These are phyloP conservation scores for Elsinoe australis DNA, from an alignment of 2,329 filamentous ascomycete genomes.

Conservation along the genomic window DNA sequence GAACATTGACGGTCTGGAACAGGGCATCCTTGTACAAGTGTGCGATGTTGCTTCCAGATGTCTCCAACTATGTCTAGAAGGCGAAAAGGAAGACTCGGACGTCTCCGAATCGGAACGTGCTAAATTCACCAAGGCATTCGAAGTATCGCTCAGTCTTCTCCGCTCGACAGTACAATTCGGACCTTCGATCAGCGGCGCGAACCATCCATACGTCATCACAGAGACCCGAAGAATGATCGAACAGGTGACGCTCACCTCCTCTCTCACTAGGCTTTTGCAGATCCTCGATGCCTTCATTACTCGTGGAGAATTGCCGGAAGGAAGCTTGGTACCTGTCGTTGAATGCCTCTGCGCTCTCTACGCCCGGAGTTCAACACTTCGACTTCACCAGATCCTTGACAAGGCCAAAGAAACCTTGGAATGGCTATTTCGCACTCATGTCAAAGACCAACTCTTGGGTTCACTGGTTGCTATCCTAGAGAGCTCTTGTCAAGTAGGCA, in stretches of 20 bases:
- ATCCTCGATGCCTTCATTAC: constrained; percentile 16
- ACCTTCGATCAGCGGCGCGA: constrained; percentile 9
- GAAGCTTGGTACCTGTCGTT: constrained; percentile 6
- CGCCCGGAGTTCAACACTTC: background rate
- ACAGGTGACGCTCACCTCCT: background rate
- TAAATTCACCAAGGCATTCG: background rate
- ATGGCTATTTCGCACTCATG: constrained; percentile 19
- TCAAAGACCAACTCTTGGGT: constrained; percentile 18
- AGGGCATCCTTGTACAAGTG: constrained; percentile 1
- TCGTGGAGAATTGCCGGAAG: constrained; percentile 13
- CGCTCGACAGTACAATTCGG: constrained; percentile 12
- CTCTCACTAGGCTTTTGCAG: background rate
- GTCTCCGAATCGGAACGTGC: background rate
- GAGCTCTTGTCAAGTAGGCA: background rate
- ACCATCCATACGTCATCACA: constrained; percentile 9
- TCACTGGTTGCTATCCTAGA: constrained; percentile 12
- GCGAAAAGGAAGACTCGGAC: background rate
- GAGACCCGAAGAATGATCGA: constrained; percentile 12
- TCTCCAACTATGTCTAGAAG: constrained; percentile 6
- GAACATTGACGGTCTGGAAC: constrained; percentile 15
- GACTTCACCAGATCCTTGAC: background rate
- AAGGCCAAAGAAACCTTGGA: constrained; percentile 19
- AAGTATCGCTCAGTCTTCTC: constrained; percentile 2
- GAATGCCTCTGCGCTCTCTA: constrained; percentile 9
- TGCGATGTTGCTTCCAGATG: constrained; percentile 1